phyloP scores from a whole-genome alignment of 257 asterid genomes.

The Solanum sejunctum region DNA sequence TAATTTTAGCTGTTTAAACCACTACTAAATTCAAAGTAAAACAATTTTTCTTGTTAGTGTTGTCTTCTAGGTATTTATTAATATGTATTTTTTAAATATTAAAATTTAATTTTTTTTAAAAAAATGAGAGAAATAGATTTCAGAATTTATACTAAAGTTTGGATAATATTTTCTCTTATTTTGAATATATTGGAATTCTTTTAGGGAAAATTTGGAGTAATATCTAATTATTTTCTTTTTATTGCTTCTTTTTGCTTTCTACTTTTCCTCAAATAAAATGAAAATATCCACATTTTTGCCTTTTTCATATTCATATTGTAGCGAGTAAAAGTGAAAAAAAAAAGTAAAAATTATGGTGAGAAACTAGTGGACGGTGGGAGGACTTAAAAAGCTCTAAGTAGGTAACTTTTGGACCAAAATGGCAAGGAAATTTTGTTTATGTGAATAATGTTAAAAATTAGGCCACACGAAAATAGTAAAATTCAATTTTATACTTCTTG shows the following conservation, averaged over 20 bases:
- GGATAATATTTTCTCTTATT: not conserved
- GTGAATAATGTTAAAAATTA: not conserved
- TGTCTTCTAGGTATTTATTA: not conserved
- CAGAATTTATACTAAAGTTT: not conserved
- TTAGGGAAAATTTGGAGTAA: not conserved
- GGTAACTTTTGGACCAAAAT: not conserved
- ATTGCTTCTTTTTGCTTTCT: not conserved
- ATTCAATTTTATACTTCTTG: not conserved
- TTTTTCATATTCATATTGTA: not conserved
- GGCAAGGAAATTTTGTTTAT: not conserved
- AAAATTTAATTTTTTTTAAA: not conserved
- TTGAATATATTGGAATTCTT: not conserved
- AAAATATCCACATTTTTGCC: too few species aligned
- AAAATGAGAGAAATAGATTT: not conserved
- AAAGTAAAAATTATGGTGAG: not conserved
- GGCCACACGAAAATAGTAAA: not conserved
- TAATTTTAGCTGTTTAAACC: not conserved
- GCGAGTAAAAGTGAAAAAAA: not conserved
- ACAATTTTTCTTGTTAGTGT: not conserved
- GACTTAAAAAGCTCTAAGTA: not conserved
- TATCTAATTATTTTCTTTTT: not conserved
- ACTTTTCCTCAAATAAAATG: not conserved
- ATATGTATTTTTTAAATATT: not conserved
- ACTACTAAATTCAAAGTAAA: not conserved
- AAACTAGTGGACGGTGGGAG: conserved; percentile 11